These are phyloP conservation scores for Globisporangium cylindrosporum DNA, from an alignment of 352 stramenopile genomes.

Conservation along the genomic window DNA sequence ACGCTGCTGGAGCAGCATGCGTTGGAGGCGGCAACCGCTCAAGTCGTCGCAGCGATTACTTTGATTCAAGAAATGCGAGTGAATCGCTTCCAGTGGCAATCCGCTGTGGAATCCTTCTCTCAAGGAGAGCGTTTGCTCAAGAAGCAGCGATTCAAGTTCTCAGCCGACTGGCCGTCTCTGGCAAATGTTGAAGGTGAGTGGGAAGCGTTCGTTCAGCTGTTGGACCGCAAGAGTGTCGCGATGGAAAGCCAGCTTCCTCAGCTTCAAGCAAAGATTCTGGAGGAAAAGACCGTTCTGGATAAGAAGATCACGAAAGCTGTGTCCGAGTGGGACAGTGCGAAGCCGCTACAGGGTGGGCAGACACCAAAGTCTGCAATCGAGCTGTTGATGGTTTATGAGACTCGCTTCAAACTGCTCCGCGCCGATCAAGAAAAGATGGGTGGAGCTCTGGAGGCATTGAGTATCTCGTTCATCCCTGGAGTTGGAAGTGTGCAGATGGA, in stretches of 20 bases:
- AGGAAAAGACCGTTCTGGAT: slow-evolving; percentile 92
- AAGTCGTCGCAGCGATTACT: slow-evolving; percentile 94
- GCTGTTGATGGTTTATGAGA: slow-evolving; percentile 82
- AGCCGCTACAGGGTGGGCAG: slow-evolving; percentile 73
- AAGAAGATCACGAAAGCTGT: slow-evolving; percentile 78
- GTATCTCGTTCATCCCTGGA: slow-evolving; percentile 63
- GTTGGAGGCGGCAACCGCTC: slow-evolving; percentile 94
- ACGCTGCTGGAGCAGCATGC: slow-evolving; percentile 92
- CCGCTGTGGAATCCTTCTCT: slow-evolving; percentile 87
- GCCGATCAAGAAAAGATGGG: slow-evolving; percentile 95
- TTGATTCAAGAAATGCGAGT: slow-evolving; percentile 88
- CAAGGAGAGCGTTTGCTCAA: slow-evolving; percentile 95
- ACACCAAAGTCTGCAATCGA: slow-evolving; percentile 74
- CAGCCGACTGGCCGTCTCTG: slow-evolving; percentile 94
- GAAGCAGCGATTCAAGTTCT: slow-evolving; percentile 95
- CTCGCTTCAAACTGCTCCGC: slow-evolving; percentile 75
- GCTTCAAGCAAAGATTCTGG: slow-evolving; percentile 96
- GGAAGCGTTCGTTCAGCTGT: slow-evolving; percentile 91
- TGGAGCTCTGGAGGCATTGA: slow-evolving; percentile 95
- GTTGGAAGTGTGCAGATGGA: slow-evolving; percentile 53
- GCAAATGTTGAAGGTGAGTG: slow-evolving; percentile 96
- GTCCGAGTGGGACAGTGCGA: slow-evolving; percentile 75
- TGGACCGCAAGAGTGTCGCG: slow-evolving; percentile 83
- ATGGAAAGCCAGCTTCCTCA: slow-evolving; percentile 98
- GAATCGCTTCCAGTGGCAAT: slow-evolving; percentile 70